Percentiles rank a stretch among this genome's conserved stretches.
Conservation (phyloP, 2,329 filamentous ascomycete species). For the Taxawa tesnikishii region DNA sequence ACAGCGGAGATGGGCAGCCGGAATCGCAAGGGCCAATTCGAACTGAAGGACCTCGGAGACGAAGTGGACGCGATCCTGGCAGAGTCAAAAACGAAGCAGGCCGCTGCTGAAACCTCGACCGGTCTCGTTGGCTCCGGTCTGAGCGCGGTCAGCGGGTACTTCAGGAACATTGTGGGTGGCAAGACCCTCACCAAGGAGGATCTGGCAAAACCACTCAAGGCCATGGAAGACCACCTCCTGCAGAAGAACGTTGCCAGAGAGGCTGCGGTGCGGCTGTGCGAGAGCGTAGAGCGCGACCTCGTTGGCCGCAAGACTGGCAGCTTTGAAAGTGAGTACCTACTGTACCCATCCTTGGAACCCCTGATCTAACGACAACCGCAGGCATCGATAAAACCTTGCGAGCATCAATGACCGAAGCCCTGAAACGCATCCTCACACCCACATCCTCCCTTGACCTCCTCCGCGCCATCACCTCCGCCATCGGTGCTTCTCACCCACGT, state of each 20-base stretch:
- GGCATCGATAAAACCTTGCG: constrained; percentile 40
- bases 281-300: constrained; percentile 82
- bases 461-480: background rate
- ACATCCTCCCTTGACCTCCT: constrained; percentile 34
- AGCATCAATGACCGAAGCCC: constrained; percentile 78
- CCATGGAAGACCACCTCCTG: constrained; percentile 89
- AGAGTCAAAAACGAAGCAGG: constrained; percentile 58
- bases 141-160: constrained; percentile 73
- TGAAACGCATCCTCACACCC: constrained; percentile 91
- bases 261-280: constrained; percentile 80
- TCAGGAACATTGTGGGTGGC: constrained; percentile 89
- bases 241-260: constrained; percentile 95
- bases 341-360: background rate
- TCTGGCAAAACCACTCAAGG: constrained; percentile 82
- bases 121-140: constrained; percentile 70
- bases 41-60: constrained; percentile 84
- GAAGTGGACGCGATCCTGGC: constrained; percentile 85
- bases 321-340: background rate
- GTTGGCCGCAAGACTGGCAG: background rate
- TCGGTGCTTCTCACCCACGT: background rate
- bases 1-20: constrained; percentile 73
- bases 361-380: background rate
- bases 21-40: constrained; percentile 81
- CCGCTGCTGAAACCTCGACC: constrained; percentile 32
- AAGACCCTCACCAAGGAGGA: constrained; percentile 84